phyloP scores from a whole-genome alignment of 257 asterid genomes.

The Solanum habrochaites region DNA sequence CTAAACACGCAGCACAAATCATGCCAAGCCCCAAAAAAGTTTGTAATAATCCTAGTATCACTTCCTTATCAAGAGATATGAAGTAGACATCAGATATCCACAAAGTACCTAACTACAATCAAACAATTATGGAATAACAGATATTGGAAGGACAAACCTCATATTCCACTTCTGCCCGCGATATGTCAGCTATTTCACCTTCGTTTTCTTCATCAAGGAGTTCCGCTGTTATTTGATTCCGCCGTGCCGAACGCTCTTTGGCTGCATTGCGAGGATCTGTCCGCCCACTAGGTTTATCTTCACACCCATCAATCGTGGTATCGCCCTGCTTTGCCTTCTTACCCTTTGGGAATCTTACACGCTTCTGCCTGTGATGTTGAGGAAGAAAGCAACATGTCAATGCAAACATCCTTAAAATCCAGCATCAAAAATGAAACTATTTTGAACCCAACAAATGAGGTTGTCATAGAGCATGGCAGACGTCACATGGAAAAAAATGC shows the following conservation, averaged over 20 bases:
- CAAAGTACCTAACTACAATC: neutral
- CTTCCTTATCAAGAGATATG: neutral
- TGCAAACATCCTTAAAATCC: neutral
- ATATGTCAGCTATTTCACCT: slow-evolving; percentile 45
- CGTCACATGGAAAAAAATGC: neutral
- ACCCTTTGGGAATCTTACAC: slow-evolving; percentile 87
- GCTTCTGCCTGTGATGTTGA: slow-evolving; percentile 49
- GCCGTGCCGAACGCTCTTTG: slow-evolving; percentile 44
- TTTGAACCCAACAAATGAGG: neutral
- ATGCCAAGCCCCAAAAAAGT: neutral
- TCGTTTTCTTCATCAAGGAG: slow-evolving; percentile 37
- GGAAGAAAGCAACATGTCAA: neutral
- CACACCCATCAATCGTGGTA: slow-evolving; percentile 24
- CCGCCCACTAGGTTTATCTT: slow-evolving; percentile 19
- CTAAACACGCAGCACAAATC: neutral
- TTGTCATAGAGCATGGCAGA: neutral
- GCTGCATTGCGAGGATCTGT: slow-evolving; percentile 56
- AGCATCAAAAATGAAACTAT: neutral
- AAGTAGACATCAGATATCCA: neutral
- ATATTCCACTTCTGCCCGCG: slow-evolving; percentile 58
- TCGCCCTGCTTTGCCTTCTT: slow-evolving; percentile 70
- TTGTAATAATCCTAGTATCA: neutral
- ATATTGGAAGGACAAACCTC: slow-evolving; percentile 25
- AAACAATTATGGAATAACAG: neutral
- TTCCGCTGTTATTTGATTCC: slow-evolving; percentile 36